These are phyloP conservation scores for Phellopilus nigrolimitatus DNA, from an alignment of 1,284 basidiomycete genomes.

Conservation along the genomic window DNA sequence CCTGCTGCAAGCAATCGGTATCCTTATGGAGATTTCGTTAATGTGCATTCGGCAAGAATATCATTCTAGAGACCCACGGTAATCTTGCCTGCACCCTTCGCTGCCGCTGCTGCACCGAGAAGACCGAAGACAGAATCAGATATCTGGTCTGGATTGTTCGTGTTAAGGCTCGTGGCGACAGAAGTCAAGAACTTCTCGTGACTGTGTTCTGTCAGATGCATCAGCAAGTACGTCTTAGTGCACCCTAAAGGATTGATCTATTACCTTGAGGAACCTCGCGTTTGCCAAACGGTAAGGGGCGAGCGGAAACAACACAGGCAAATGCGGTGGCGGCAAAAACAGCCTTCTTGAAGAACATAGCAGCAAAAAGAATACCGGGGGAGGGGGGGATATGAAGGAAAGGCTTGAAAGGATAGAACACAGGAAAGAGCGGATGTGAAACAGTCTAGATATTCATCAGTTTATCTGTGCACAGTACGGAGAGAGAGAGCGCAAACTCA, in stretches of 20 bases:
- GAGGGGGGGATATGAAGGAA: constrained; percentile 9
- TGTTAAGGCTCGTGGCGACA: constrained; percentile 41
- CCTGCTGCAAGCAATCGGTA: constrained; percentile 61
- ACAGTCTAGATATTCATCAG: neutral
- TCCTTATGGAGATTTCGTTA: constrained; percentile 34
- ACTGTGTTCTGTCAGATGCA: constrained; percentile 50
- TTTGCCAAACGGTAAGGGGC: constrained; percentile 35
- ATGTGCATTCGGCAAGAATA: neutral
- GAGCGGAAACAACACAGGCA: constrained; percentile 34
- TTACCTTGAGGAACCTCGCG: constrained; percentile 66
- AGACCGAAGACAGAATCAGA: constrained; percentile 61
- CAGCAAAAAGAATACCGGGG: constrained; percentile 12
- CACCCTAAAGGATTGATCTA: constrained; percentile 13
- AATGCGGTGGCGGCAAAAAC: constrained; percentile 36
- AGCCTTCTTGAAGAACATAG: constrained; percentile 41
- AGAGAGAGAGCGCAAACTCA: constrained; percentile 19
- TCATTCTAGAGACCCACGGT: constrained; percentile 32
- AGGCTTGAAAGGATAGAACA: constrained; percentile 20
- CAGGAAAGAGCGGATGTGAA: constrained; percentile 19
- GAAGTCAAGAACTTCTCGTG: constrained; percentile 53
- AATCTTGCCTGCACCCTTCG: constrained; percentile 47
- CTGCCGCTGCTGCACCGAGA: constrained; percentile 59
- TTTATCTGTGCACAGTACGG: neutral
- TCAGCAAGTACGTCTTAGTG: neutral
- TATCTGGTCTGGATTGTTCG: constrained; percentile 60